These are phyloP conservation scores for Talaromyces sp. DNA, from an alignment of 2,329 filamentous ascomycete species.

Conservation along the genomic window DNA sequence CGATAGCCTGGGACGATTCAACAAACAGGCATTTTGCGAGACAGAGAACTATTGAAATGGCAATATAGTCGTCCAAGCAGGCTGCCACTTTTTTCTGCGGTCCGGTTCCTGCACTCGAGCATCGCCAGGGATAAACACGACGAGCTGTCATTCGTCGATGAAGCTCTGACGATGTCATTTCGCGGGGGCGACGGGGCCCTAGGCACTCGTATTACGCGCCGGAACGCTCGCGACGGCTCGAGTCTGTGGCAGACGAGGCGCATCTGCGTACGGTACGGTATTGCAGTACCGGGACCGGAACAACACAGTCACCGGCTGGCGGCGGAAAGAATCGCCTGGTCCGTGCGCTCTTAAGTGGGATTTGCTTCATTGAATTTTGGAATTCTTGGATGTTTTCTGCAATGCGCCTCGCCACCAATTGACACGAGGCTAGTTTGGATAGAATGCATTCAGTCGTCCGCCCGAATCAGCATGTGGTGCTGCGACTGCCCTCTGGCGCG, in stretches of 20 bases:
- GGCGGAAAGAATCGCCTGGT: neutral
- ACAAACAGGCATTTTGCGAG: neutral
- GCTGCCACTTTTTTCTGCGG: neutral
- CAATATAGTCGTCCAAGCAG: neutral
- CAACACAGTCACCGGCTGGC: neutral
- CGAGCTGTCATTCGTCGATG: neutral
- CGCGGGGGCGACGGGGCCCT: slow-evolving; percentile 3
- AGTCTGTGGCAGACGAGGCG: neutral
- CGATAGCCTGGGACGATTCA: neutral
- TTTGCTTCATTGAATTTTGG: neutral
- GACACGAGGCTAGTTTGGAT: neutral
- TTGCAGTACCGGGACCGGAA: neutral
- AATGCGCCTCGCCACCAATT: neutral
- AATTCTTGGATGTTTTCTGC: neutral
- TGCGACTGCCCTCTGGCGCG: slow-evolving; percentile 48
- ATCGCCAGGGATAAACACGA: neutral
- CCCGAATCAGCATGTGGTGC: slow-evolving; percentile 29
- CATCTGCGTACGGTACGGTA: neutral
- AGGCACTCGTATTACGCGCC: slow-evolving; percentile 9
- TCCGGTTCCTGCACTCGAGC: neutral
- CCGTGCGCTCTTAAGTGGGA: neutral
- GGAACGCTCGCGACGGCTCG: neutral
- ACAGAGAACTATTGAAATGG: neutral
- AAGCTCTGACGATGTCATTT: slow-evolving; percentile 7
- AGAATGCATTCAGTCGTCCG: slow-evolving; percentile 35